Evolutionary conservation across 2,329 filamentous ascomycete genomes (phyloP).

Genomic region (Aspergillus novofumigatus): DNA sequence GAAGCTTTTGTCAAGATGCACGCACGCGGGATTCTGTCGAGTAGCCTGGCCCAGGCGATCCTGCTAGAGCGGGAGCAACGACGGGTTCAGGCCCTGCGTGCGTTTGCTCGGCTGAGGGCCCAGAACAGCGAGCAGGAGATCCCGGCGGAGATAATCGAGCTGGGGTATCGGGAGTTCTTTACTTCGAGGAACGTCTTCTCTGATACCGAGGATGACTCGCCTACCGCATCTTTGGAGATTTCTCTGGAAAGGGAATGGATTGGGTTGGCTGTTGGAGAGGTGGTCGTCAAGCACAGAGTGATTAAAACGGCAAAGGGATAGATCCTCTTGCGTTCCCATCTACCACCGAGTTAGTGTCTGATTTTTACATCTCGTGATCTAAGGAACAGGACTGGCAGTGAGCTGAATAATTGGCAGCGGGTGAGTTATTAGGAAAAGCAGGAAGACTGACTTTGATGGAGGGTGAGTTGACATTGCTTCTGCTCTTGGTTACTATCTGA

Average conservation of each 20-base stretch:
- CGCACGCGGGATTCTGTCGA: constrained; percentile 10
- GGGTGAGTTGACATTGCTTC: background rate
- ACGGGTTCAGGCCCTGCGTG: constrained; percentile 19
- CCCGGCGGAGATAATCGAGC: constrained; percentile 9
- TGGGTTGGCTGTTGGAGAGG: constrained; percentile 7
- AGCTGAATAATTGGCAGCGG: too few species aligned
- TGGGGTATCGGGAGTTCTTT: constrained; percentile 22
- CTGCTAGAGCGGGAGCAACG: constrained; percentile 28
- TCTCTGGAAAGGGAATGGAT: constrained; percentile 15
- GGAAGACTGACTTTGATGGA: background rate
- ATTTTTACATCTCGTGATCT: background rate
- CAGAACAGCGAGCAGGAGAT: background rate
- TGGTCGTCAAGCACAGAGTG: background rate
- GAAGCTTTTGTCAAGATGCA: constrained; percentile 18
- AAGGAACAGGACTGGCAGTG: too few species aligned
- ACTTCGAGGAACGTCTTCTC: background rate
- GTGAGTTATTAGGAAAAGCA: background rate
- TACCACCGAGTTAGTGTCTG: background rate
- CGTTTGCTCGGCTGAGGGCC: background rate
- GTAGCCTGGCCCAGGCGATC: constrained; percentile 15
- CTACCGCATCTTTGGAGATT: constrained; percentile 4
- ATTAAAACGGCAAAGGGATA: background rate
- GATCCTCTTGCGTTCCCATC: background rate
- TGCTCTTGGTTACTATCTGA: background rate
- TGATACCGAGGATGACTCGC: background rate